Base-by-base conservation (phyloP, 768 basidiomycete genomes). In the Trametes cubensis region DNA sequence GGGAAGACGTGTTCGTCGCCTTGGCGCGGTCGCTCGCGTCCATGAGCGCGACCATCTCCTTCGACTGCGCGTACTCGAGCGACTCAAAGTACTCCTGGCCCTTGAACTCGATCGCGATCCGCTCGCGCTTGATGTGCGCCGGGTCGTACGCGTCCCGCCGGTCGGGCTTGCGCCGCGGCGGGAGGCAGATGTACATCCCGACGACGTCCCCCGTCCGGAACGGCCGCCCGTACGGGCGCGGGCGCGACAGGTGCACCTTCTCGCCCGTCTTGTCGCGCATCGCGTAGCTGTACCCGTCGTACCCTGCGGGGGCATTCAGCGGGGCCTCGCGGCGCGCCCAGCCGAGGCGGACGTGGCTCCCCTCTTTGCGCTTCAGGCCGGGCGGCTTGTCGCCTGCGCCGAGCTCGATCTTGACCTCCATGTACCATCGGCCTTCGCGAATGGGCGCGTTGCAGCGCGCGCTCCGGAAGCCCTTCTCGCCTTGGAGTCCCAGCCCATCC, bases 41-140 rank as follows among this genome's bases (percentile, higher is more conserved):
- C 82, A 95, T 86, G 63, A 98, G 84, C 40, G 87, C 79, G 14
- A 83, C 79, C 97, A 98, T 98, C 77, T 99, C 97, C 73, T 95
- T 97, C 28, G 83, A 85, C 61, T 87, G 85, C 11, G 86, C 76
- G 72, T 97, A 98, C 73, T 98, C 96, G 63, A 92, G 79, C 62
- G 87, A 87, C 77, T 99, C 97, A 73, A 98, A 98, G 73, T 95
- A 95, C 65, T 94, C 90, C 75, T 96, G 95, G n/a, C 92, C 92
- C 75, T 96, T 97, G 76, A 94, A 92, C 62, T 92, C 90, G 71
- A 99, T 95, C 4, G 95, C 86, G 62, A 96, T 91, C 58, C 97
- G 91, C 70, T 94, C 92, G 57, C 97, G 86, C 65, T 87, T 85
- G 64, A 97, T 76, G 65, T 88, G 88, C 5, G 90, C 89, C 11